Evolutionary conservation across 495 filamentous ascomycete species (phyloP), one percentile per base, ranked within the genome.

Genomic region (Trichoderma reesei): DNA sequence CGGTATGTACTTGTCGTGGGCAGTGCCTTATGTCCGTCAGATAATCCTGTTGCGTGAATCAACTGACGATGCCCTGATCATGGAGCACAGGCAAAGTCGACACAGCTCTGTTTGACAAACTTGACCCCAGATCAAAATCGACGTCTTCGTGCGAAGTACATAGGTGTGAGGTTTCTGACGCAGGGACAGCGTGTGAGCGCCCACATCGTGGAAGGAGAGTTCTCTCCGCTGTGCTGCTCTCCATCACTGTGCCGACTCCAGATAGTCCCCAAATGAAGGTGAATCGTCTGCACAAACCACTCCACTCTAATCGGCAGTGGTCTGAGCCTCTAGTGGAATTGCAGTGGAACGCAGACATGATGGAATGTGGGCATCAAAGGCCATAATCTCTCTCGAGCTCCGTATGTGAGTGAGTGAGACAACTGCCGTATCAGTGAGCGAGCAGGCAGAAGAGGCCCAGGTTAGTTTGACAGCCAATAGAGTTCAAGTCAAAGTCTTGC

Each of bases 401-500:
- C 51, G 51, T 56, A 9, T 5, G 31, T 33, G 10, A 4, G 5
- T 10, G 34, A 26, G 51, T 56, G 31, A 56, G 26, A 56, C 51
- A 56, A 9, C 31, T 14, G 7, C 14, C 51, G 9, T 56, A 31
- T 2, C 26, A 31, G 4, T 44, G 41, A 44, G 8, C 3, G 51
- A 56, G 7, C 20, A 56, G 10, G 46, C 3, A 5, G 18, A 51
- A 51, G 3, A 31, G 9, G 51, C 51, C 51, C 18, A 56, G 10
- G 31, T 34, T 56, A 56, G 51, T 14, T 56, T n/a, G 26, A 33
- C 31, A 56, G 51, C 51, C 34, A 31, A 33, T 34, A 56, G n/a
- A 56, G 51, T 56, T 56, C 51, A 56, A 56, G 51, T 56, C 51
- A 56, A 44, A 33, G 51, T 56, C 51, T 56, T 34, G 51, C 5